Evolutionary conservation across 1,284 basidiomycete genomes (phyloP), one percentile per base, ranked within the genome.

Genomic region (Ustilago vetiveriae): DNA sequence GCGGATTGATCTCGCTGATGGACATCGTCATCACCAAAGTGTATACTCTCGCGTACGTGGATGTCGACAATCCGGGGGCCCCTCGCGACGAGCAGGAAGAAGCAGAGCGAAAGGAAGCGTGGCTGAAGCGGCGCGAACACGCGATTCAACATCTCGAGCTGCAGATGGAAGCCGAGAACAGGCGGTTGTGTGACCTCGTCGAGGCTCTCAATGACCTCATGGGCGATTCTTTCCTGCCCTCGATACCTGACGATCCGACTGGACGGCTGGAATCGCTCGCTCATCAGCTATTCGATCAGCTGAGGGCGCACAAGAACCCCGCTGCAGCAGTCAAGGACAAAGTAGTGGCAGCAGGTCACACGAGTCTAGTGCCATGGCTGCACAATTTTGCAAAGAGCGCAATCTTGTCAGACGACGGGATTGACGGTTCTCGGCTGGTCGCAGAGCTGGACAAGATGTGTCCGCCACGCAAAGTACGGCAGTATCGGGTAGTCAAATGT

Each of bases 401-500:
- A 35, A 59, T 54, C 26, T 42, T 41, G 24, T 37, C 30, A n/a
- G 42, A 56, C 22, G 53, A 51, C 4, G 55, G 53, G 2, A 16
- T 45, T 6, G 44, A 30, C 13, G 38, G 48, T 4, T 36, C 38
- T 11, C 30, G 41, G 7, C 17, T 63, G 24, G 33, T 40, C 4
- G 46, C 43, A 26, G 37, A 50, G 19, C 17, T 52, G 7, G 79
- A 94, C 90, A 82, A 82, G 16, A 74, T 85, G 14, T 94, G 89
- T 75, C 92, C 94, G 3, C 87, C 88, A 1, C 88, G 94, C 11
- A 85, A 90, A 21, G 89, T 93, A 13, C 88, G 90, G 38, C 88
- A 86, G 56, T 96, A 97, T 82, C 86, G 92, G 21, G 88, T 96
- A 4, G 82, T 94, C 8, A 84, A 89, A 13, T 86, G 91, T 19